Evolutionary conservation across 768 basidiomycete genomes (phyloP).

Genomic region (Boletus eberwhitei): DNA sequence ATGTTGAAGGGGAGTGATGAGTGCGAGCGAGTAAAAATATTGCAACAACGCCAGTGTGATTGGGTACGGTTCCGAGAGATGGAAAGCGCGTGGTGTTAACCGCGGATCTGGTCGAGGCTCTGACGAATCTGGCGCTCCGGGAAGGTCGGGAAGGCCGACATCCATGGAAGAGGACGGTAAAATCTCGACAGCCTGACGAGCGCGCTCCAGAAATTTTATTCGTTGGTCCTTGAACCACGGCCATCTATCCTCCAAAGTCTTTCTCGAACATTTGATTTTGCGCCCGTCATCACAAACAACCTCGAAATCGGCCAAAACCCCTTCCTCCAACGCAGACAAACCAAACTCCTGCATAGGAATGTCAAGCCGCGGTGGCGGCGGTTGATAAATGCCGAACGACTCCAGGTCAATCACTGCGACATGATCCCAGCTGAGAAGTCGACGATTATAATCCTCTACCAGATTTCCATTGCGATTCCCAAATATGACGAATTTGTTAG

Average conservation of each 20-base stretch:
- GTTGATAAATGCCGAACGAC: slow-evolving; percentile 93
- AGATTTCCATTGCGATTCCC: slow-evolving; percentile 86
- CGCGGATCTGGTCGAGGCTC: slow-evolving; percentile 70
- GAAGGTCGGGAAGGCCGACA: slow-evolving; percentile 58
- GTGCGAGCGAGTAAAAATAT: slow-evolving; percentile 86
- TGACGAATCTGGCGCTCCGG: slow-evolving; percentile 45
- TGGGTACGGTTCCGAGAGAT: slow-evolving; percentile 86
- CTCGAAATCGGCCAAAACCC: slow-evolving; percentile 84
- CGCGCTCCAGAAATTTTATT: slow-evolving; percentile 53
- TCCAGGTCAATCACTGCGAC: slow-evolving; percentile 89
- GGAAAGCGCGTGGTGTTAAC: slow-evolving; percentile 72
- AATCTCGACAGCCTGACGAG: slow-evolving; percentile 51
- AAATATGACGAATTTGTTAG: slow-evolving; percentile 85
- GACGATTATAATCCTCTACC: slow-evolving; percentile 89
- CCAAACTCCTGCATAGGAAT: slow-evolving; percentile 81
- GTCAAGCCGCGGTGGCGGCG: slow-evolving; percentile 64
- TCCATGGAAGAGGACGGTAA: slow-evolving; percentile 62
- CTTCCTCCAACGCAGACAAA: slow-evolving; percentile 78
- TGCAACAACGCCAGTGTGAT: slow-evolving; percentile 87
- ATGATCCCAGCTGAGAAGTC: slow-evolving; percentile 88
- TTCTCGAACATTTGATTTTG: slow-evolving; percentile 76
- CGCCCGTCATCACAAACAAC: slow-evolving; percentile 90
- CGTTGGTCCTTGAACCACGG: slow-evolving; percentile 88
- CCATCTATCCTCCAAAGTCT: slow-evolving; percentile 88
- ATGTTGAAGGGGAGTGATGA: slow-evolving; percentile 89